Evolutionary conservation across 139 green algal species (phyloP).

Genomic region (Nannochloris sp.): DNA sequence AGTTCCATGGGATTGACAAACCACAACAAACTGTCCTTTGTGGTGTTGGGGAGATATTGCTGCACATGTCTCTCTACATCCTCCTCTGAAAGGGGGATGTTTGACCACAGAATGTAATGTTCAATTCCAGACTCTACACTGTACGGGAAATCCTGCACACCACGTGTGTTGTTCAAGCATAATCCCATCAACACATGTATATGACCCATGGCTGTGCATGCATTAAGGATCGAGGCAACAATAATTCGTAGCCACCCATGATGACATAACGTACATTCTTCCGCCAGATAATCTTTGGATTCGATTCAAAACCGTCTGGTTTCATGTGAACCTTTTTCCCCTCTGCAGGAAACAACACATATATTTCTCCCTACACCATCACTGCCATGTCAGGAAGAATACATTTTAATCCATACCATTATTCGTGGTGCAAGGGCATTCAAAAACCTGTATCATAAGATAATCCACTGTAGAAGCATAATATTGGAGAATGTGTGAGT

Average conservation of each 20-base stretch:
- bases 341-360: too few relatives aligned
- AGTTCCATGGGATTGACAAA: conserved; percentile 11
- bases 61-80: neutral
- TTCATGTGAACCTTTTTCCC: too few relatives aligned
- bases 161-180: neutral
- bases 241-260: too few relatives aligned
- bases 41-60: neutral
- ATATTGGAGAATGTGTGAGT: neutral
- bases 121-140: conserved; percentile 2
- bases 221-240: neutral
- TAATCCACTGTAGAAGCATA: conserved; percentile 8
- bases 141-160: conserved; percentile 10
- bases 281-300: too few relatives aligned
- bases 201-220: neutral
- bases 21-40: neutral
- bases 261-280: too few relatives aligned
- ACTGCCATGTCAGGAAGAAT: too few relatives aligned
- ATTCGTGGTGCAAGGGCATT: neutral
- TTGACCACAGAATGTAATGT: conserved; percentile 9
- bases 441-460: neutral
- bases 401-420: conserved; percentile 5
- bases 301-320: too few relatives aligned
- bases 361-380: too few relatives aligned
- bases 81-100: neutral
- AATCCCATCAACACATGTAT: neutral